Conservation (phyloP, 2,329 filamentous ascomycete genomes). For the Aspergillus sp. region DNA sequence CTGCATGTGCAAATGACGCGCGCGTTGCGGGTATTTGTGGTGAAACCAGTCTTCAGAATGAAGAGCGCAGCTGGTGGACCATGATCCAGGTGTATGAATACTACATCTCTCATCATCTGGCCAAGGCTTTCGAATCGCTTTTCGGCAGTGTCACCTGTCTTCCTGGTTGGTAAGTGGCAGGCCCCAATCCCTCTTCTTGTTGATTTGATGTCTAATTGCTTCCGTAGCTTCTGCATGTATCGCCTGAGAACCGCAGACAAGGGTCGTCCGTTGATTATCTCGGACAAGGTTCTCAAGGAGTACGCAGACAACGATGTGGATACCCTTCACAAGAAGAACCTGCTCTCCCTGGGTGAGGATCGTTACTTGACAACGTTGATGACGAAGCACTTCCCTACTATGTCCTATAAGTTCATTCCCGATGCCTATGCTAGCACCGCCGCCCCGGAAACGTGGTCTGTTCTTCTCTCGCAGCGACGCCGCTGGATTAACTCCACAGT, state of each 20-base stretch:
- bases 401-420: conserved; percentile 94
- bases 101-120: conserved; percentile 95
- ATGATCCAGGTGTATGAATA: conserved; percentile 99
- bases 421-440: conserved; percentile 93
- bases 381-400: conserved; percentile 94
- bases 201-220: conserved; percentile 29
- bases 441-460: conserved; percentile 89
- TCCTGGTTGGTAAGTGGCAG: conserved; percentile 82
- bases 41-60: conserved; percentile 93
- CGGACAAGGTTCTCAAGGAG: conserved; percentile 80
- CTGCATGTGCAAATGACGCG: conserved; percentile 86
- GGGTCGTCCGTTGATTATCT: conserved; percentile 90
- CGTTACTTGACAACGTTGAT: conserved; percentile 95
- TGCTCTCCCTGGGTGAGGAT: conserved; percentile 92
- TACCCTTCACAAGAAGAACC: conserved; percentile 92
- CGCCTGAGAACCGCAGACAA: conserved; percentile 90
- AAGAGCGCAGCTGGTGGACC: conserved; percentile 94
- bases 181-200: neutral
- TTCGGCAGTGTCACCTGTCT: conserved; percentile 98
- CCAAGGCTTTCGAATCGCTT: conserved; percentile 96
- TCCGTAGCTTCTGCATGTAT: conserved; percentile 93
- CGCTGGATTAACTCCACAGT: conserved; percentile 99
- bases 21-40: conserved; percentile 98
- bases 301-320: conserved; percentile 89
- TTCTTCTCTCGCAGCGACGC: conserved; percentile 94